Base-by-base conservation (phyloP, 768 basidiomycete species). In the Basidioascus undulatus region DNA sequence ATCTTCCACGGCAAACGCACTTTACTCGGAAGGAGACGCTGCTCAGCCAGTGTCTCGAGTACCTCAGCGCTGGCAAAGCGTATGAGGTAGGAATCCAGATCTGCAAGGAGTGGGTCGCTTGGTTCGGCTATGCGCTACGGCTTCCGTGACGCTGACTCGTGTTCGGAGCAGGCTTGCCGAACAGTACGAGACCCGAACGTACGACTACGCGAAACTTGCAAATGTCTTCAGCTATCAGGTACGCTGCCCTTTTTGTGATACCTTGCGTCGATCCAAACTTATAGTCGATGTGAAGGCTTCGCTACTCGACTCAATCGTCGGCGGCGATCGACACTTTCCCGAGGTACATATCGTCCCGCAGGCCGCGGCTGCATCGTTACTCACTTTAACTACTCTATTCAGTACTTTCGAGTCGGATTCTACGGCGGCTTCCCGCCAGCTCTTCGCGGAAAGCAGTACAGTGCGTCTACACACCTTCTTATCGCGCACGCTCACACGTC, bases 21-120 rank as follows among this genome's bases (percentile, higher is more conserved):
- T 96, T 94, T 58, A 78, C 79, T 42, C 70, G 89, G 35, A 92
- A 89, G 53, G 89, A 96, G 59, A 83, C 83, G 0, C 63, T 96
- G 2, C 83, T 77, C 49, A 65, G 92, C 32, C 62, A 87, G 42
- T 86, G 87, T 43, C 68, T 96, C n/a, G 84, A 92, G 54, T 84
- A 86, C 51, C 69, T 94, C 18, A 81, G 82, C 37, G 81, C 86
- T 58, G 89, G 87, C 9, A 86, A 89, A 52, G 87, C 89, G n/a
- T 96, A 83, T 71, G 89, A 96, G 58, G 76, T 70, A 39, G 89
- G 84, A 3, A 73, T 92, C 43, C 78, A 82, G 35, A 77, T 94
- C 37, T 87, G 82, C 61, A 81, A 80, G 59, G 89, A 94, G 51
- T n/a, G n/a, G n/a, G n/a, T n/a, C n/a, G n/a, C n/a, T n/a, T n/a